Evolutionary conservation across 371 early-diverging fungal genomes (phyloP), one percentile per base, ranked within the genome.

Genomic region (Mucor ambiguus): DNA sequence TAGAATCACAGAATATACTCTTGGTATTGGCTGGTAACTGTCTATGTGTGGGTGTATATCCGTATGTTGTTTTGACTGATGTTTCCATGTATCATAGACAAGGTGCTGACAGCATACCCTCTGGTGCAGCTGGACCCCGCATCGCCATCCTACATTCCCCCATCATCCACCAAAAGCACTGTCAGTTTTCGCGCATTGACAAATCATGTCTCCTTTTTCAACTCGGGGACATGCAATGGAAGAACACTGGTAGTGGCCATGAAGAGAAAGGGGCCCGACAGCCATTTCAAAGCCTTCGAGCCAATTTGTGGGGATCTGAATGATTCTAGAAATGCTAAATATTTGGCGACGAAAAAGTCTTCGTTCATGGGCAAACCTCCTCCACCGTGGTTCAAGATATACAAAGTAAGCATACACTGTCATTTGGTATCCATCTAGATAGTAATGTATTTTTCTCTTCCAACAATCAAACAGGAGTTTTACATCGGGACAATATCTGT

Each of bases 401-500:
- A 87, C 70, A 89, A 87, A 60, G 49, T 49, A 26, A 26, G 12
- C 11, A 37, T 14, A 37, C 14, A 14, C 16, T 37, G 37, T 37
- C 24, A 33, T 11, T 35, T 9, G 9, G 33, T 9, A 33, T 8
- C 33, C 33, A 33, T 9, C 4, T 1, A 57, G n/a, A 29, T n/a
- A n/a, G 11, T 41, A 18, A 30, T 43, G 20, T 29, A 24, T 26
- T 30, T 89, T 18, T 43, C n/a, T 2, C 5, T n/a, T 43, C 8
- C 22, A 30, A 30, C 33, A 33, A 33, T 9, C 4, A 33, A 37
- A 26, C 12, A 49, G 49, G 94, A 94, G 73, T 94, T 95, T 67
- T 97, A 96, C 72, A 90, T 97, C 68, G 94, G 95, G 16, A 84
- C 92, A 11, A 94, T 93, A 72, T 85, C 92, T 5, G 83, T 83